Percentiles rank a stretch among this genome's conserved stretches.
phyloP scores from a whole-genome alignment of 768 basidiomycete genomes.

The Boletus sensibilis region DNA sequence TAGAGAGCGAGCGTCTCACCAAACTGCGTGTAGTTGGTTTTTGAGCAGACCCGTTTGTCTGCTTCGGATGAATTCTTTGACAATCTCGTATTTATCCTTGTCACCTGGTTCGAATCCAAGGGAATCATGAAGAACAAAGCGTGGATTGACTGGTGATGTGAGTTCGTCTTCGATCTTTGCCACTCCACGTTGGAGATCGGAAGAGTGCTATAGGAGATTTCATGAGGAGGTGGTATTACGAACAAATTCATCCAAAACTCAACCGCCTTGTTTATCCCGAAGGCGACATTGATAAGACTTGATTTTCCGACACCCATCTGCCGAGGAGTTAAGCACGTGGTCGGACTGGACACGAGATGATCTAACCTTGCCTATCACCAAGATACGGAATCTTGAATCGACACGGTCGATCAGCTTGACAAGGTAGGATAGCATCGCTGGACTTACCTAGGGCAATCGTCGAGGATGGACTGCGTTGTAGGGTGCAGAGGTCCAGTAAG shows the following conservation, averaged over 20 bases:
- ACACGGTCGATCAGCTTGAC: background rate
- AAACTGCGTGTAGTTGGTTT: conserved; percentile 1
- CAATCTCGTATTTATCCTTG: background rate
- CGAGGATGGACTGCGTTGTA: background rate
- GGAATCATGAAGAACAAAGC: background rate
- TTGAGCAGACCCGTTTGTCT: background rate
- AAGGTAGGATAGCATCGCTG: background rate
- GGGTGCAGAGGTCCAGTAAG: background rate
- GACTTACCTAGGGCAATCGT: background rate
- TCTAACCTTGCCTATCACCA: background rate
- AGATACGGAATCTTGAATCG: background rate
- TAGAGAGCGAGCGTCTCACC: background rate
- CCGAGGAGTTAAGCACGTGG: background rate
- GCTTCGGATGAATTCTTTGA: background rate
- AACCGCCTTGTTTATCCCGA: background rate
- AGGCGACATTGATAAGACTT: background rate
- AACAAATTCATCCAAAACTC: background rate
- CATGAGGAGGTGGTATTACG: background rate
- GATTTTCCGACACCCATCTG: background rate
- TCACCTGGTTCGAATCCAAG: conserved; percentile 5
- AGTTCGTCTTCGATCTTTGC: background rate
- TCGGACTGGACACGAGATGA: background rate
- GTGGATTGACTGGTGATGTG: background rate
- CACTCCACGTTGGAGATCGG: background rate
- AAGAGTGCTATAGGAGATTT: background rate